Evolutionary conservation across 208 protist species (phyloP).

Genomic region (Porcisia deanei): DNA sequence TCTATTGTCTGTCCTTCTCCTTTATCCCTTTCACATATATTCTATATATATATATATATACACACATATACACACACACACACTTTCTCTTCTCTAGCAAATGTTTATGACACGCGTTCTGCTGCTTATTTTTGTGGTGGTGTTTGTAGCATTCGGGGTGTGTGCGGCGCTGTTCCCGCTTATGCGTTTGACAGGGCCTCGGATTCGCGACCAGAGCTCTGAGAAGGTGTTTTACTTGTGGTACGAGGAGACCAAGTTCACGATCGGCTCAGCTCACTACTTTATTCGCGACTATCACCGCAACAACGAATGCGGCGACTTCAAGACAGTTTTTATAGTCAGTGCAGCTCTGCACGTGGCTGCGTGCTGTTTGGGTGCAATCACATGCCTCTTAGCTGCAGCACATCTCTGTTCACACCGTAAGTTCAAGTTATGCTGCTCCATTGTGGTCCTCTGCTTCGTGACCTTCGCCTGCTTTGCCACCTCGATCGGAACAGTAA

Average conservation of each 20-base stretch:
- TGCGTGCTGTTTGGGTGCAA: conserved; percentile 14
- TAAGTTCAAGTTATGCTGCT: conserved; percentile 28
- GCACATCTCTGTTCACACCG: conserved; percentile 11
- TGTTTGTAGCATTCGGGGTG: conserved; percentile 23
- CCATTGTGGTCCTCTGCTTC: conserved; percentile 27
- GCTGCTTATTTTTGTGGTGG: conserved; percentile 21
- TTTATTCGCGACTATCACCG: conserved; percentile 11
- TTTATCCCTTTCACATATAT: too few species aligned
- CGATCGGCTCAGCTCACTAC: background rate
- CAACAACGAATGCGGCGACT: conserved; percentile 4
- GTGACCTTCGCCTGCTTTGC: conserved; percentile 16
- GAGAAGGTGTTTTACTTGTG: conserved; percentile 17
- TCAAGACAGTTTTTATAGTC: background rate
- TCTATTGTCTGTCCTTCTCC: too few species aligned
- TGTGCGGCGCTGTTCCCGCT: conserved; percentile 31
- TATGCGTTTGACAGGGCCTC: conserved; percentile 5
- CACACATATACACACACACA: background rate
- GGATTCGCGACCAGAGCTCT: background rate
- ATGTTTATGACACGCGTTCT: conserved; percentile 19
- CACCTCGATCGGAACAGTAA: conserved; percentile 10
- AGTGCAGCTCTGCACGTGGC: conserved; percentile 17
- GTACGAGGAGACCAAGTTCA: conserved; percentile 24
- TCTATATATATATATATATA: background rate
- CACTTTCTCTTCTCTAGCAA: background rate
- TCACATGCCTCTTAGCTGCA: conserved; percentile 15